Evolutionary conservation across 1,284 basidiomycete genomes (phyloP), one percentile per base, ranked within the genome.

Genomic region (Salmacisia buchloeana): DNA sequence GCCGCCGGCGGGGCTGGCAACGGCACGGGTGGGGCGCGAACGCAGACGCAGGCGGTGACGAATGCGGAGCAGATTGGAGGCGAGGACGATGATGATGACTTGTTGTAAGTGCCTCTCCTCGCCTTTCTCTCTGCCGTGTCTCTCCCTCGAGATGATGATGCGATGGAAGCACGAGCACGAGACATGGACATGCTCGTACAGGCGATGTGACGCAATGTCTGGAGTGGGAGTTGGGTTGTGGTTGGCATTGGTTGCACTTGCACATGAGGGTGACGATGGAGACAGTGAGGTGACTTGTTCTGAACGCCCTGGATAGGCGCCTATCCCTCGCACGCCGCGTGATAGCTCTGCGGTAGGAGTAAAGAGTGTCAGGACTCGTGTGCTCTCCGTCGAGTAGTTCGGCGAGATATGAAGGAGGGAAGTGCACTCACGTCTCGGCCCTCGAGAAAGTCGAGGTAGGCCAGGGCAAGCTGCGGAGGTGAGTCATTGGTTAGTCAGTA

Each of bases 251-350:
- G 18, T 38, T 18, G 18, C 10, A 38, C 36, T 38, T 9, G 18
- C 36, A 38, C 10, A 9, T 18, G 36, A 9, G 36, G 15, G 23
- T 18, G 23, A 43, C 4, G 15, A 43, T 21, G 18, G 39, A 43
- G 39, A 43, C 18, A 43, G 39, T n/a, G 39, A 43, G 39, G 15
- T n/a, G n/a, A n/a, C n/a, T n/a, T n/a, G n/a, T n/a, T n/a, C n/a
- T n/a, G n/a, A n/a, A n/a, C n/a, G n/a, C n/a, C n/a, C n/a, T n/a
- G n/a, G n/a, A n/a, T n/a, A n/a, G n/a, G n/a, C n/a, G n/a, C n/a
- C 31, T 59, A 29, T 49, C 60, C 58, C 58, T 49, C 89, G 66
- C 88, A 89, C 74, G 75, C 85, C n/a, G 83, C 86, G 45, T 92
- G 21, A 23, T 60, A 60, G 59, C 59, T 46, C 43, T 60, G 45